Base-by-base conservation (phyloP, 495 filamentous ascomycete species). In the Wilcoxina mikolae region DNA sequence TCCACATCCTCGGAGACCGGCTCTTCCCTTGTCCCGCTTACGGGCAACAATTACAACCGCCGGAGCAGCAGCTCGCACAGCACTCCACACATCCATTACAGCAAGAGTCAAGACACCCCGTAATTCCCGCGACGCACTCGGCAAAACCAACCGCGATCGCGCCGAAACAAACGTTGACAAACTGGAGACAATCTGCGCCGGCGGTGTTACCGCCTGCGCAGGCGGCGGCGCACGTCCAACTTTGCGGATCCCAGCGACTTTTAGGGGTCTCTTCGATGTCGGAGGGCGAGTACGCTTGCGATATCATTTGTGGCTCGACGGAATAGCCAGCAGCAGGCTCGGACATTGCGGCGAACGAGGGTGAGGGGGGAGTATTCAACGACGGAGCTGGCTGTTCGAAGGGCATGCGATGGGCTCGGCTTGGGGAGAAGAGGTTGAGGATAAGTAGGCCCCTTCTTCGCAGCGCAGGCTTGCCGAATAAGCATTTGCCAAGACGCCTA, bases 121-220 rank as follows among this genome's bases (percentile, higher is more conserved):
- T 51, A 10, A 55, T 27, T n/a, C 4, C 44, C 0, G 41, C 9
- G 1, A 59, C 1, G 4, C 25, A 45, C 56, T 64, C 60, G 7
- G 38, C 60, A 10, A 54, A 4, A 3, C 56, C 56, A 2, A 63
- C 1, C 22, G 10, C 18, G 15, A 53, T 31, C 4, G 45, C 39
- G 11, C 12, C 23, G 49, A 17, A 56, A 31, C 60, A 64, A 4
- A 51, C 45, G 25, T 64, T 62, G 39, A 51, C 44, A 18, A 52
- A 25, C 31, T 46, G 53, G 5, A 45, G 3, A 20, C 51, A 59
- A 31, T 64, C 60, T 5, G 48, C 44, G 27, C 22, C 42, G 17
- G 51, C 53, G 26, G 35, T 24, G 26, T 46, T 39, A 24, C 22
- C 42, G 17, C 56, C 53, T 22, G 35, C 20, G 29, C 22, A 31